Base-by-base conservation (phyloP, 2,329 filamentous ascomycete genomes). In the Aspergillus sp. region DNA sequence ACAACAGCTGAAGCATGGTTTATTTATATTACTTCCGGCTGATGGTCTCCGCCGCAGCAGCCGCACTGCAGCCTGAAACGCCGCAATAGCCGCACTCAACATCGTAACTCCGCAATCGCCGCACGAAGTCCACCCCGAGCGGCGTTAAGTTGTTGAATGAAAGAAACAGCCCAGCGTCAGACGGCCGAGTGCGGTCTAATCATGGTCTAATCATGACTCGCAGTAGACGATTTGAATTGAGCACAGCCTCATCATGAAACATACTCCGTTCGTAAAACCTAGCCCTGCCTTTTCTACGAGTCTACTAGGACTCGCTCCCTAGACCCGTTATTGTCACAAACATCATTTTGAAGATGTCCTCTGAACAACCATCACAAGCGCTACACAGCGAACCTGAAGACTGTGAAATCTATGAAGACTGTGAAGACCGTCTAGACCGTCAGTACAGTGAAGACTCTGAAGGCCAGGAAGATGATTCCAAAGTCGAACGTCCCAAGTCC, bases 21-120 rank as follows among this genome's bases (percentile, higher is more conserved):
- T 21, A 33, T 19, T 44, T 43, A 52, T 47, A 14, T 55, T 49
- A 23, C 35, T 21, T 44, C 50, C 37, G 50, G 45, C 27, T 24
- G 37, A 24, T 55, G n/a, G 49, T 58, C 1, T 24, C 23, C 23
- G 23, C 23, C 23, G 23, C 23, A 24, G 23, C 23, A 24, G 23
- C 23, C 23, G 23, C 23, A 24, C 23, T 6, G 23, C 23, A 24
- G 23, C 23, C 23, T 24, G 23, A 24, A 60, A 59, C 1, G 59
- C 63, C 63, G 60, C 62, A 65, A 51, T 60, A 58, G 57, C 63
- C 63, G 59, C 61, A 58, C 21, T 19, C 52, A 55, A 57, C 45
- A 50, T 57, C 57, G 27, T 21, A 47, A 47, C 8, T 14, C 35
- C 35, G 35, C 35, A 37, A 14, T 15, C 6, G 41, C 41, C 14